These are phyloP conservation scores for Saccharomycopsis babjevae DNA, from an alignment of 805 yeast genomes.

Conservation along the genomic window DNA sequence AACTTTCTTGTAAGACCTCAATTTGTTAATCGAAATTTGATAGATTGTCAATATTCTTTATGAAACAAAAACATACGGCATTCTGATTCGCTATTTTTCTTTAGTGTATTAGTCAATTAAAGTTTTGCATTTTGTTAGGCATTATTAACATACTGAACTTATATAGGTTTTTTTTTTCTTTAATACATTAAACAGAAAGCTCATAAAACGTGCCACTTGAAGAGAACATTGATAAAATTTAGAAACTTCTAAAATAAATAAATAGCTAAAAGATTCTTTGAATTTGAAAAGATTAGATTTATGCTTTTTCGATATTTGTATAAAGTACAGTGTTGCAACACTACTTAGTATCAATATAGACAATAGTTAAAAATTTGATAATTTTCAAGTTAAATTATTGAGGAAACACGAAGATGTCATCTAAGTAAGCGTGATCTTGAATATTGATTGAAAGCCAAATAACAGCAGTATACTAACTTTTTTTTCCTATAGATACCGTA, in stretches of 20 bases:
- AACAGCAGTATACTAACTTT: slow-evolving; percentile 11
- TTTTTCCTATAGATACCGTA: slow-evolving; percentile 24
- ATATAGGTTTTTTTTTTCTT: background rate
- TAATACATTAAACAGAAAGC: background rate
- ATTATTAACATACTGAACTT: too few relatives aligned
- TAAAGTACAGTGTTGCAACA: too few relatives aligned
- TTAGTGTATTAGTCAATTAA: background rate
- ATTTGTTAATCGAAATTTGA: background rate
- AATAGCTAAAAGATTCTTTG: too few relatives aligned
- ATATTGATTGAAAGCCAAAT: background rate
- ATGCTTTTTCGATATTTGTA: too few relatives aligned
- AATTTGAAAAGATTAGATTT: too few relatives aligned
- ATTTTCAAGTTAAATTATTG: background rate
- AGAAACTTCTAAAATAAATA: too few relatives aligned
- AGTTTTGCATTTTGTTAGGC: background rate
- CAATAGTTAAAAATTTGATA: too few relatives aligned
- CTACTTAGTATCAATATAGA: too few relatives aligned
- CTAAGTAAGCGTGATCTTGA: slow-evolving; percentile 17
- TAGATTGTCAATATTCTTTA: too few relatives aligned
- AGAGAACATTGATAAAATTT: too few relatives aligned
- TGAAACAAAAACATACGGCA: too few relatives aligned
- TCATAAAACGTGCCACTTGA: too few relatives aligned
- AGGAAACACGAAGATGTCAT: slow-evolving; percentile 17
- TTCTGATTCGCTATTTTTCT: background rate
- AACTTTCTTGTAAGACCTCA: background rate